phyloP scores from a whole-genome alignment of 228 moss, liverwort and hornwort species.

The Sphagnum fallax region DNA sequence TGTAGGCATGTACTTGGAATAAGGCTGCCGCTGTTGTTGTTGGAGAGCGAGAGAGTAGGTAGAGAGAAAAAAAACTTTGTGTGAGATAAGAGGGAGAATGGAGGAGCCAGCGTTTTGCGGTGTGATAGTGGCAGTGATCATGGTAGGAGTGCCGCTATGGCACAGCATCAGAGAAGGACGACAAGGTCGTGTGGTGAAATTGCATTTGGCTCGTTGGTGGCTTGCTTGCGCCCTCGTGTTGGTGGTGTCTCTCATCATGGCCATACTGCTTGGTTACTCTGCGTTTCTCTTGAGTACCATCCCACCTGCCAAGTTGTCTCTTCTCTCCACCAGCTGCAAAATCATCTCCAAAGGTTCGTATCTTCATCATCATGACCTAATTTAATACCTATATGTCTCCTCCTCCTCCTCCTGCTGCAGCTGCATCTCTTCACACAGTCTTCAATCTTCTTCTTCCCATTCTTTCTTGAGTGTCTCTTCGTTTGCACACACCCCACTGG shows the following conservation, averaged over 20 bases:
- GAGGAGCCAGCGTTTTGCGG: constrained; percentile 31
- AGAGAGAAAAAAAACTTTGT: too few species aligned
- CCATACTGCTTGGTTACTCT: constrained; percentile 27
- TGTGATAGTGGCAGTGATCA: constrained; percentile 37
- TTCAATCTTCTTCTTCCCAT: too few species aligned
- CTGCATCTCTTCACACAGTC: too few species aligned
- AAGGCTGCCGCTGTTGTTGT: too few species aligned
- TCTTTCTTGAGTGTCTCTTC: too few species aligned
- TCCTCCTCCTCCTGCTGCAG: background rate
- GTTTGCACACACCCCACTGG: too few species aligned
- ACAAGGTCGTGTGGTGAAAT: constrained; percentile 32
- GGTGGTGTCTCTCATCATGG: constrained; percentile 26
- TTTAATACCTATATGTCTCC: too few species aligned
- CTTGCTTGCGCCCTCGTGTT: constrained; percentile 34
- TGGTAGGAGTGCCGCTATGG: constrained; percentile 52
- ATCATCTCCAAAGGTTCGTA: constrained; percentile 40
- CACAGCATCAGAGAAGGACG: constrained; percentile 50
- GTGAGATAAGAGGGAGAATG: constrained; percentile 1
- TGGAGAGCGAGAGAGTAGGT: too few species aligned
- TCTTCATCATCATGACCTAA: background rate
- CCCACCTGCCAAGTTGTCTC: constrained; percentile 27
- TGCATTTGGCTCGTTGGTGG: constrained; percentile 55
- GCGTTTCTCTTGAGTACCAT: constrained; percentile 30
- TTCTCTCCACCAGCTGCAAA: constrained; percentile 40
- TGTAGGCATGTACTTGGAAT: too few species aligned